Base-by-base conservation (phyloP, 208 protist species). In the Tritrichomonas foetus region DNA sequence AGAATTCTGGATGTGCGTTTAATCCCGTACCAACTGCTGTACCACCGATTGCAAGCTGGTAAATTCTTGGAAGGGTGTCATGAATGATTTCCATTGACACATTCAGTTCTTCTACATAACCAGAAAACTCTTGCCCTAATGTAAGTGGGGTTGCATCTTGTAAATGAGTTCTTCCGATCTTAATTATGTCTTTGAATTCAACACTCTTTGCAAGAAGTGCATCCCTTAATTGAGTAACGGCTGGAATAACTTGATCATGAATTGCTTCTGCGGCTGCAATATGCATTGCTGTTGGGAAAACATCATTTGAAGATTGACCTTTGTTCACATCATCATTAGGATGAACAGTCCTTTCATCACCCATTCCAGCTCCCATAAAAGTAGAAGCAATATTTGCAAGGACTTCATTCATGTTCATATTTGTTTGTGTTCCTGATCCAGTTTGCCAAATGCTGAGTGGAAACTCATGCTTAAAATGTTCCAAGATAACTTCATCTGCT, bases 391-490 rank as follows among this genome's bases (percentile, higher is more conserved):
- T 93, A 93, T 98, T 98, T 25, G 96, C 94, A 84, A 98, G 97
- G 33, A 97, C 96, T 94, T 98, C 97, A 94, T 98, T 98, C 3
- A 95, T 94, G 96, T 98, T 98, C 97, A 98, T 98, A 95, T 98
- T 98, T 33, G 95, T 96, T 94, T 98, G 97, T 9, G 97, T 98
- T 82, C 97, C 97, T n/a, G 96, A 97, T 47, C 97, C 97, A 22
- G 96, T 98, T 95, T 98, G 97, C 92, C 96, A 96, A 66, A 66
- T 36, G 5, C n/a, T 74, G n/a, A 96, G 66, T 74, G 95, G 94
- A 55, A 96, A 96, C 9, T 95, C 94, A 25, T 95, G 92, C 47
- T 95, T 57, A 33, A 95, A 92, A 74, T 94, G 53, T 55, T 94
- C 95, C 9, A n/a, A 78, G 39, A 95, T 74, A 53, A 98, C 95